A percentile compares a stretch with the other conserved stretches of the same genome.
phyloP scores from a whole-genome alignment of 768 basidiomycete species.

The Russula vinacea region DNA sequence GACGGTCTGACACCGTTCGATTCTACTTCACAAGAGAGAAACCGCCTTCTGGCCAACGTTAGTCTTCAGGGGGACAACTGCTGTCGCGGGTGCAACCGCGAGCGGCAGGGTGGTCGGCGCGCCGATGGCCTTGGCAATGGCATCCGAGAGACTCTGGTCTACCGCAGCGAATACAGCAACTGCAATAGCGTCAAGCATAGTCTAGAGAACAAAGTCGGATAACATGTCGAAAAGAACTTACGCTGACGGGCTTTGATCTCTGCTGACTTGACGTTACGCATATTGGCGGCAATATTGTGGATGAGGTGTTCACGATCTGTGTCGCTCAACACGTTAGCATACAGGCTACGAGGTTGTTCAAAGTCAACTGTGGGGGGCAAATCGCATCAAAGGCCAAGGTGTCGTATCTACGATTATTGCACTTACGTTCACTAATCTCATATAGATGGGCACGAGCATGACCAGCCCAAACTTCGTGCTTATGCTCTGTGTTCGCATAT shows the following conservation, averaged over 20 bases:
- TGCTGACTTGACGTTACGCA: slow-evolving; percentile 56
- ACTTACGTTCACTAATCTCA: slow-evolving; percentile 77
- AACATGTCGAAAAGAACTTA: slow-evolving; percentile 39
- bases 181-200: slow-evolving; percentile 50
- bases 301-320: slow-evolving; percentile 58
- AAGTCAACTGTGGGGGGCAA: slow-evolving; percentile 59
- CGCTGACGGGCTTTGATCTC: slow-evolving; percentile 63
- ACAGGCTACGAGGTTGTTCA: slow-evolving; percentile 75
- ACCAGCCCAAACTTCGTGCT: slow-evolving; percentile 76
- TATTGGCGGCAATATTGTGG: slow-evolving; percentile 62
- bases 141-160: slow-evolving; percentile 67
- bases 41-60: slow-evolving; percentile 21
- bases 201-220: slow-evolving; percentile 27
- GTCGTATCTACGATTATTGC: background rate
- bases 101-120: slow-evolving; percentile 57
- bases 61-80: slow-evolving; percentile 51
- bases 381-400: slow-evolving; percentile 3
- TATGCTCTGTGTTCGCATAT: slow-evolving; percentile 36
- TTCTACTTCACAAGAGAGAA: background rate
- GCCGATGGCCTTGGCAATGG: slow-evolving; percentile 74
- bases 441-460: slow-evolving; percentile 64
- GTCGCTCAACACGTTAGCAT: slow-evolving; percentile 64
- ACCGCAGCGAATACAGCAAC: slow-evolving; percentile 50
- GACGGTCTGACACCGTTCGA: background rate
- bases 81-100: slow-evolving; percentile 54